Percentiles rank a stretch among this genome's conserved stretches.
phyloP scores from a whole-genome alignment of 208 protist species.

The Blastocrithidia nonstop region DNA sequence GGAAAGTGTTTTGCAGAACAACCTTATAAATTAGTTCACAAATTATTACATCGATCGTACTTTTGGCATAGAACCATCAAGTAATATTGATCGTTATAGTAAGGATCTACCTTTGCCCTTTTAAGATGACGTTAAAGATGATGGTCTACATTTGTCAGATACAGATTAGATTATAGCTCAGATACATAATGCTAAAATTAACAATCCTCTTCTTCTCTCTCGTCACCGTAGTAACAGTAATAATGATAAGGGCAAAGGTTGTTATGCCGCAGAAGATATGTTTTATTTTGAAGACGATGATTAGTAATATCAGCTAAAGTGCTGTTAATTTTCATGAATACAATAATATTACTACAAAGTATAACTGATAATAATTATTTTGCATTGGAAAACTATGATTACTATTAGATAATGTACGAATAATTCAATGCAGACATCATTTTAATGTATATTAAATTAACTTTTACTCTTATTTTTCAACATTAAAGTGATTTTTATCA shows the following conservation, averaged over 20 bases:
- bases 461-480: neutral
- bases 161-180: conserved; percentile 80
- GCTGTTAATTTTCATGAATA: too few species aligned
- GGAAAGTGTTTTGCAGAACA: conserved; percentile 51
- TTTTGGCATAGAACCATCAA: too few species aligned
- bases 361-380: too few species aligned
- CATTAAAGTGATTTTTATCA: neutral
- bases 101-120: conserved; percentile 61
- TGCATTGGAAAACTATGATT: neutral
- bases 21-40: conserved; percentile 38
- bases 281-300: conserved; percentile 84
- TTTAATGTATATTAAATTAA: neutral
- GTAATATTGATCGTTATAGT: conserved; percentile 65
- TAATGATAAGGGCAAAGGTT: conserved; percentile 42
- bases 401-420: neutral
- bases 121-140: conserved; percentile 59
- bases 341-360: too few species aligned
- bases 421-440: neutral
- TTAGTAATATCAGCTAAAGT: too few species aligned
- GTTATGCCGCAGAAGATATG: too few species aligned
- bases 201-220: conserved; percentile 72
- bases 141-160: conserved; percentile 62
- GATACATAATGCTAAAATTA: conserved; percentile 84
- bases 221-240: conserved; percentile 36
- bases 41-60: conserved; percentile 64